Conservation (phyloP, 1,284 basidiomycete species). For the Cryptococcus sp. region DNA sequence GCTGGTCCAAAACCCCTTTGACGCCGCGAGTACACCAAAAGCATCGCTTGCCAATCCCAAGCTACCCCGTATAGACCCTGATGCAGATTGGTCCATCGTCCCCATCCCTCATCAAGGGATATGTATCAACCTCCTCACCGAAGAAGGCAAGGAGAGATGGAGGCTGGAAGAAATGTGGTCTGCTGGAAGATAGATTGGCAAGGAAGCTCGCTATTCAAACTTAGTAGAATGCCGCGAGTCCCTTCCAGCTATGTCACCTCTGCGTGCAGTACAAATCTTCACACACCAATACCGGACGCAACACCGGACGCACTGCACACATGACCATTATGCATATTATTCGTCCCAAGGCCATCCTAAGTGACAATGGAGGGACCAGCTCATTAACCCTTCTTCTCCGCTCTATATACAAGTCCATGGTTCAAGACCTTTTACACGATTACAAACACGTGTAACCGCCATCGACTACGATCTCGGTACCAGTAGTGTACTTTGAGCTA, state of each 20-base stretch:
- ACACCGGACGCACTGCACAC: too few species aligned
- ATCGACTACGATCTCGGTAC: constrained; percentile 39
- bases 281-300: too few species aligned
- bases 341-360: too few species aligned
- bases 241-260: too few species aligned
- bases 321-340: too few species aligned
- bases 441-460: constrained; percentile 36
- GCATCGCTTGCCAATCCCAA: constrained; percentile 12
- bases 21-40: constrained; percentile 2
- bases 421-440: background rate
- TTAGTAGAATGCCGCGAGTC: background rate
- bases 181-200: background rate
- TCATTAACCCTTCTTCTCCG: too few species aligned
- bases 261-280: too few species aligned
- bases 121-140: constrained; percentile 35
- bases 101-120: constrained; percentile 18
- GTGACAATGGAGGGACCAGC: too few species aligned
- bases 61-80: constrained; percentile 20
- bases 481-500: constrained; percentile 47
- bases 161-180: constrained; percentile 32
- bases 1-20: constrained; percentile 18
- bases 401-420: too few species aligned
- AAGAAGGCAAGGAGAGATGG: constrained; percentile 31
- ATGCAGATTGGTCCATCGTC: constrained; percentile 37
- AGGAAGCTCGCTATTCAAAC: background rate